Percentiles rank a stretch among this genome's conserved stretches.
phyloP scores from a whole-genome alignment of 495 filamentous ascomycete species.

The Penicillium lagena region DNA sequence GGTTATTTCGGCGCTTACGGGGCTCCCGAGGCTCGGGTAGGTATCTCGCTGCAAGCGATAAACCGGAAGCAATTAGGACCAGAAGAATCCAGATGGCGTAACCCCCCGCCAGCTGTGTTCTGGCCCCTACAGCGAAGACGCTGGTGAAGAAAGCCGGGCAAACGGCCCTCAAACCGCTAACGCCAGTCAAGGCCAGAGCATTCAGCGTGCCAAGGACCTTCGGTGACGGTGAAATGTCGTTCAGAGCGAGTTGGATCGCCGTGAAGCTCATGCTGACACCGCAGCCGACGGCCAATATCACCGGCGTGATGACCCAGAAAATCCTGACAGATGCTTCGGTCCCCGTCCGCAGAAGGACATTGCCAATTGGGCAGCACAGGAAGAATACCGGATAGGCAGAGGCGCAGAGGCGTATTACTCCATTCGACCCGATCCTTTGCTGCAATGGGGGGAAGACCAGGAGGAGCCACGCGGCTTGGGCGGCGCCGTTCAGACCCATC shows the following conservation, averaged over 20 bases:
- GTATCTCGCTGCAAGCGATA: conserved; percentile 36
- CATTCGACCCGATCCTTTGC: conserved; percentile 50
- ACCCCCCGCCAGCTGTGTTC: conserved; percentile 48
- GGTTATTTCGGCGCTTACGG: neutral
- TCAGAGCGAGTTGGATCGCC: conserved; percentile 59
- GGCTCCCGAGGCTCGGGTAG: conserved; percentile 20
- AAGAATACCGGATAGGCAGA: conserved; percentile 55
- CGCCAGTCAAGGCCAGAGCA: conserved; percentile 50
- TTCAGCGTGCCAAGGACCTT: conserved; percentile 58
- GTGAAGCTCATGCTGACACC: conserved; percentile 67
- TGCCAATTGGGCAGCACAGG: conserved; percentile 39
- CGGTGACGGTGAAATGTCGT: conserved; percentile 57
- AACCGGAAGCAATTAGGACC: conserved; percentile 35
- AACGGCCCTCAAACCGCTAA: conserved; percentile 48
- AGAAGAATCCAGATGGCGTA: conserved; percentile 63
- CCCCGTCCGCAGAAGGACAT: conserved; percentile 41
- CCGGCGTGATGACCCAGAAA: conserved; percentile 52
- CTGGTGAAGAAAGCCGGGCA: conserved; percentile 54
- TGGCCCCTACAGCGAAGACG: conserved; percentile 55
- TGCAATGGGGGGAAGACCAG: conserved; percentile 58
- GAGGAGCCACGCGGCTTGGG: conserved; percentile 61
- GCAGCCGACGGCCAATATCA: conserved; percentile 36
- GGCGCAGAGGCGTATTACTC: conserved; percentile 48
- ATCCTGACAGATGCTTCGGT: conserved; percentile 13
- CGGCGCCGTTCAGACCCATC: conserved; percentile 50